Evolutionary conservation across 2,329 filamentous ascomycete genomes (phyloP), one percentile per base, ranked within the genome.

Genomic region (Lecanicillium sp.): DNA sequence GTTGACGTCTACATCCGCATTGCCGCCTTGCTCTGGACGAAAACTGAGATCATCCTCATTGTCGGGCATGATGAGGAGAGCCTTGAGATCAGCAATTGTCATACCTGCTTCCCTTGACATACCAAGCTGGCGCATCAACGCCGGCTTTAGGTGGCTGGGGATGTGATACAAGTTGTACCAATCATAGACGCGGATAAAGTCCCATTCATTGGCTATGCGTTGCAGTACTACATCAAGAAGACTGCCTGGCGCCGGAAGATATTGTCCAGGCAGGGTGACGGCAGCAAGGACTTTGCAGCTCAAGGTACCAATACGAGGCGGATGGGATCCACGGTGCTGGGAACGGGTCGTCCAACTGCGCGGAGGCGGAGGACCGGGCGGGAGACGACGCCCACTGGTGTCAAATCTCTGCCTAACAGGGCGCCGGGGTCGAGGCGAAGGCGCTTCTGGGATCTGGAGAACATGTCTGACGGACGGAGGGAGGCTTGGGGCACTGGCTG

Each of bases 321-420:
- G 7, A 11, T 25, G 22, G 22, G 22, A 25, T 6, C 6, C 6
- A 36, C 48, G 43, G 30, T 40, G 42, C 32, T 41, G 36, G 27
- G 42, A 43, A 66, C 53, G 40, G 34, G 45, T 45, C 12, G 57
- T 41, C 77, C 77, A 81, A 50, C 74, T 79, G 28, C 65, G 64
- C 3, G 77, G 77, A 17, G 77, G 69, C 18, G 75, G 68, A 17
- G 77, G 77, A 0, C 77, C 77, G 2, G 77, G 66, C 9, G 77
- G 76, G 15, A 69, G 56, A 40, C 73, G 65, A 40, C 69, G 63
- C 14, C 74, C 73, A 50, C 62, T 57, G 13, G 54, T 54, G 49
- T 72, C 71, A 30, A 69, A 58, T 43, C 62, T 56, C 36, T 52
- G 49, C 38, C 68, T 62, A 42, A 53, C 53, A 17, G 59, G 60